Percentiles rank a stretch among this genome's conserved stretches.
These are phyloP conservation scores for Polyrhizophydium stewartii DNA, from an alignment of 371 early-diverging fungal genomes.

Conservation along the genomic window DNA sequence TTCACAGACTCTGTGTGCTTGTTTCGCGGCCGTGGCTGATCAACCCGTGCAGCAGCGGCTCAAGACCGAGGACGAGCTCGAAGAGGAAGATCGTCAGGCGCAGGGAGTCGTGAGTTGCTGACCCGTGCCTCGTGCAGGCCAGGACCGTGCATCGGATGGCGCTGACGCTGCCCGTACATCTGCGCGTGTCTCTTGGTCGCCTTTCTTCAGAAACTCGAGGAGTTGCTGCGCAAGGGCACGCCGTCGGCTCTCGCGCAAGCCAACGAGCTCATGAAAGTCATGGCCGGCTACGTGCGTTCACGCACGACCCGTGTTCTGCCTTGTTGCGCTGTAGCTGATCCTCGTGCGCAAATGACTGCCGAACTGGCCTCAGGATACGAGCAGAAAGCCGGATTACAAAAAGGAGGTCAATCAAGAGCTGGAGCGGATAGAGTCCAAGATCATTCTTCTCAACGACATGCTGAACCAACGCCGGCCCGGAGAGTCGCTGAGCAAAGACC, in stretches of 20 bases:
- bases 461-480: slow-evolving; percentile 63
- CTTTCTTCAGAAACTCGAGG: slow-evolving; percentile 81
- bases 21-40: neutral
- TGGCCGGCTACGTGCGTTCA: slow-evolving; percentile 89
- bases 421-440: slow-evolving; percentile 74
- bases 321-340: neutral
- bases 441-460: slow-evolving; percentile 73
- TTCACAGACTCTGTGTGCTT: neutral
- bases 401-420: slow-evolving; percentile 75
- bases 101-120: slow-evolving; percentile 71
- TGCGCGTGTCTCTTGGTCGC: neutral
- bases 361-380: slow-evolving; percentile 54
- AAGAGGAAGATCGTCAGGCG: slow-evolving; percentile 85
- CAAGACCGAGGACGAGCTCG: slow-evolving; percentile 86
- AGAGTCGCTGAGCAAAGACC: slow-evolving; percentile 27
- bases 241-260: slow-evolving; percentile 92
- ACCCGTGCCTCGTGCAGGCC: neutral
- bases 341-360: neutral
- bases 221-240: slow-evolving; percentile 86
- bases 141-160: neutral
- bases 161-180: neutral
- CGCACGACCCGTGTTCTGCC: no score
- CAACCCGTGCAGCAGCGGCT: slow-evolving; percentile 2
- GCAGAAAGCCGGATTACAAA: slow-evolving; percentile 75
- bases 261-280: slow-evolving; percentile 92